A percentile compares a stretch with the other conserved stretches of the same genome.
These are phyloP conservation scores for Fusarium poae DNA, from an alignment of 2,329 filamentous ascomycete genomes.

Conservation along the genomic window DNA sequence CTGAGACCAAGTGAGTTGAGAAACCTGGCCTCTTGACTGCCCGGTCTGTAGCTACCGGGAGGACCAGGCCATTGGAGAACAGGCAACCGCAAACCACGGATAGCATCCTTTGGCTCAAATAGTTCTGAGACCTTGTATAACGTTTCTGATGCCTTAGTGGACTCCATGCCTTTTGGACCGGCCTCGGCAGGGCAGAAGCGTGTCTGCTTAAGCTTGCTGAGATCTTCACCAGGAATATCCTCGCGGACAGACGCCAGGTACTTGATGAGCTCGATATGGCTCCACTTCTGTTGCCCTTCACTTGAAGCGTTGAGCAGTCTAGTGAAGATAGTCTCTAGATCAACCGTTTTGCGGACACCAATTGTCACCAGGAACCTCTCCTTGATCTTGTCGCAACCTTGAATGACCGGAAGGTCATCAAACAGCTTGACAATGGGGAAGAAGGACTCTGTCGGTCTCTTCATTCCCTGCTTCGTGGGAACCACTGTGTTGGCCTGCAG, in stretches of 20 bases:
- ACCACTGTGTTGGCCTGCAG: constrained; percentile 80
- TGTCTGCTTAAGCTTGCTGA: constrained; percentile 81
- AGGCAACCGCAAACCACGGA: constrained; percentile 78
- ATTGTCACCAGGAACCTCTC: constrained; percentile 88
- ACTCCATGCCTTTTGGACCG: constrained; percentile 67
- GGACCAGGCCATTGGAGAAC: constrained; percentile 85
- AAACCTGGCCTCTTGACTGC: constrained; percentile 80
- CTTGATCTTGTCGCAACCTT: constrained; percentile 82
- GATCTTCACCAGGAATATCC: constrained; percentile 87
- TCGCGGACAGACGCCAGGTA: constrained; percentile 91
- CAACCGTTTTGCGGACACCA: constrained; percentile 94
- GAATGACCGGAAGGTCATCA: constrained; percentile 88
- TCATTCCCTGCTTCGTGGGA: constrained; percentile 93
- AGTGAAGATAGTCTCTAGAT: constrained; percentile 92
- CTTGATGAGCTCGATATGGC: constrained; percentile 92
- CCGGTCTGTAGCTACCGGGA: constrained; percentile 71
- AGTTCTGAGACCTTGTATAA: constrained; percentile 82
- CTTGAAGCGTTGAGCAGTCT: constrained; percentile 76
- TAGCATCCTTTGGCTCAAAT: constrained; percentile 80
- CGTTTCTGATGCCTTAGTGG: constrained; percentile 63
- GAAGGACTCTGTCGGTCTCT: constrained; percentile 85
- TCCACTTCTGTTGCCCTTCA: constrained; percentile 78
- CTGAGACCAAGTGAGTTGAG: constrained; percentile 79
- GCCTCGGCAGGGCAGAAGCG: constrained; percentile 85
- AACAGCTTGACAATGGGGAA: constrained; percentile 95